Evolutionary conservation across 2,329 filamentous ascomycete species (phyloP).

Genomic region (Nemania sp.): DNA sequence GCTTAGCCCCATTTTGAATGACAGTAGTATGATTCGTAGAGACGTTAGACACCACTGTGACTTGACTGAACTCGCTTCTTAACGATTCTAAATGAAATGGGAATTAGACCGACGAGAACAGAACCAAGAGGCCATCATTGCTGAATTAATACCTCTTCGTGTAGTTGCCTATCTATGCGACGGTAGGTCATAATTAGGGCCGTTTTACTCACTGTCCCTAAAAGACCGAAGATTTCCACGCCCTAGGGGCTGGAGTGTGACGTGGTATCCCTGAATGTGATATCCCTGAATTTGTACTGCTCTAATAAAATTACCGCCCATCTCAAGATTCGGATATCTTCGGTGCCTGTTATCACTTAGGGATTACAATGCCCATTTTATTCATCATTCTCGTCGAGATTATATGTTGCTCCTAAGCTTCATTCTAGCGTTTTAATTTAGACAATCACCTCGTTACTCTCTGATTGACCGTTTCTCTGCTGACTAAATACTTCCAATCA

Average conservation of each 20-base stretch:
- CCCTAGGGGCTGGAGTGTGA: background rate
- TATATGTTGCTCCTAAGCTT: background rate
- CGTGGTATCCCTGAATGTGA: background rate
- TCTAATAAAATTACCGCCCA: background rate
- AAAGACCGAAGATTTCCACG: background rate
- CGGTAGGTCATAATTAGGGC: background rate
- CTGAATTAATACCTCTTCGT: background rate
- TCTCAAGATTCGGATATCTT: background rate
- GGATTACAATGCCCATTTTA: background rate
- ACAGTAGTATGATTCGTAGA: conserved; percentile 4
- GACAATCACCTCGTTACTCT: background rate
- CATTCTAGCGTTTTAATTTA: background rate
- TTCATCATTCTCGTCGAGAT: background rate
- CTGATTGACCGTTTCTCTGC: background rate
- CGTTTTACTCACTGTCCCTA: background rate
- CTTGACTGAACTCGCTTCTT: background rate
- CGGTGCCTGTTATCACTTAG: background rate
- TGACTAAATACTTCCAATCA: background rate
- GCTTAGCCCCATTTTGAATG: background rate
- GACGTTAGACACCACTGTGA: background rate
- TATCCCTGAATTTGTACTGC: background rate
- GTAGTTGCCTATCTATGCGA: background rate
- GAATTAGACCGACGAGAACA: background rate
- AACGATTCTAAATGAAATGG: background rate
- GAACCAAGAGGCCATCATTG: background rate